Evolutionary conservation across 2,329 filamentous ascomycete species (phyloP), one percentile per base, ranked within the genome.

Genomic region (Pseudogymnoascus sp.): DNA sequence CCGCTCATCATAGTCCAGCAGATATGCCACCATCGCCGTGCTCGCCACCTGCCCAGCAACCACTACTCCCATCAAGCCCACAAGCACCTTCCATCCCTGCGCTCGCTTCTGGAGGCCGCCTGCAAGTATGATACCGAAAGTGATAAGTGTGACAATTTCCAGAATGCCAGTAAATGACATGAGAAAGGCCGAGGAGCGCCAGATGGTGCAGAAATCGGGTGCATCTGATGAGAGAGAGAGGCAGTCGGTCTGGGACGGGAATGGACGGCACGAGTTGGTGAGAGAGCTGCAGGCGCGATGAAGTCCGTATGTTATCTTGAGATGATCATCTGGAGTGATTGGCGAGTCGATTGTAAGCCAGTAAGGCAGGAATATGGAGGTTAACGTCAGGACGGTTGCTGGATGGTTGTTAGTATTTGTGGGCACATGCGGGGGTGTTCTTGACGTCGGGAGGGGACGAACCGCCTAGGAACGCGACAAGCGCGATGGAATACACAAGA

Each of bases 121-220:
- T 1, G 81, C 76, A 66, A 97, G 77, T 54, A 96, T 85, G 58
- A 95, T 84, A 30, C 87, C 70, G 74, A 93, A 96, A 16, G 86
- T 84, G 28, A 96, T 86, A n/a, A 96, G 75, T 6, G 86, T 86
- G 61, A 88, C 90, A 39, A 94, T 82, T 74, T 96, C 87, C 38
- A 94, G 73, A n/a, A 96, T 86, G 37, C 91, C 84, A 6, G 89
- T 83, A 68, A 97, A 89, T 59, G 87, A 89, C 77, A 96, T 91
- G 65, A 96, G 76, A 75, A 97, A 97, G 22, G 90, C 92, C 36
- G 91, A 86, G 25, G 86, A 90, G 63, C 89, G 84, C 93, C 93
- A 99, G 81, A 95, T 88, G 68, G 86, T 88, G 79, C 94, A 97
- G 76, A 97, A 97, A 67, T 87, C 83, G 59, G 84, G 82, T 38